Evolutionary conservation across 306 rosid species (phyloP), one percentile per base, ranked within the genome.

Genomic region (Quercus alba): DNA sequence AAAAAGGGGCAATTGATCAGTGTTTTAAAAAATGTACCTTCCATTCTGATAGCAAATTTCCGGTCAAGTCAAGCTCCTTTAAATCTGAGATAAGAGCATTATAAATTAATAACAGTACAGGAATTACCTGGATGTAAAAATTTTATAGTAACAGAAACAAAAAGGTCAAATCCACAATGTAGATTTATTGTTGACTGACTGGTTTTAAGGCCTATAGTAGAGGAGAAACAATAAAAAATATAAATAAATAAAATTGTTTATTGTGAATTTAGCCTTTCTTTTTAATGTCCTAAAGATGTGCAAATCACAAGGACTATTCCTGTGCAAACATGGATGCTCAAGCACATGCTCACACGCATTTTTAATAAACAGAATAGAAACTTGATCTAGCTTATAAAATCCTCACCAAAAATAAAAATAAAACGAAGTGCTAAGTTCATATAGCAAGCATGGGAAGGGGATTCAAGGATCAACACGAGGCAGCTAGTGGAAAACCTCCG

Each of bases 1-100:
- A 73, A 61, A 74, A 72, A 44, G 35, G 54, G 15, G 41, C 35
- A 84, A 20, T 52, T 4, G 7, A 72, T 79, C 82, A 72, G 28
- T 81, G 41, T 67, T 77, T 84, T 44, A 56, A 9, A 44, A 66
- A 76, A 78, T 72, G 74, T 85, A 94, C 99, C 97, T 86, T 90
- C 99, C 99, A 93, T 69, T 93, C 91, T 13, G 91, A 91, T 63
- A 95, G 88, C 73, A 95, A 85, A 88, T 93, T 95, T 87, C 98
- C 97, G 20, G 96, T 91, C 84, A 93, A 87, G 85, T 93, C 97
- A 75, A 95, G 97, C 88, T 87, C 93, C 85, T 83, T 88, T 56
- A 93, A 70, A 86, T 89, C 99, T 94, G 87, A 73, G 86, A 78
- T 28, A 33, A 76, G 77, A 75, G 64, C 74, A 85, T 30, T 66